phyloP scores from a whole-genome alignment of 1,284 basidiomycete genomes.

The Anthracocystis panici-leucophaei region DNA sequence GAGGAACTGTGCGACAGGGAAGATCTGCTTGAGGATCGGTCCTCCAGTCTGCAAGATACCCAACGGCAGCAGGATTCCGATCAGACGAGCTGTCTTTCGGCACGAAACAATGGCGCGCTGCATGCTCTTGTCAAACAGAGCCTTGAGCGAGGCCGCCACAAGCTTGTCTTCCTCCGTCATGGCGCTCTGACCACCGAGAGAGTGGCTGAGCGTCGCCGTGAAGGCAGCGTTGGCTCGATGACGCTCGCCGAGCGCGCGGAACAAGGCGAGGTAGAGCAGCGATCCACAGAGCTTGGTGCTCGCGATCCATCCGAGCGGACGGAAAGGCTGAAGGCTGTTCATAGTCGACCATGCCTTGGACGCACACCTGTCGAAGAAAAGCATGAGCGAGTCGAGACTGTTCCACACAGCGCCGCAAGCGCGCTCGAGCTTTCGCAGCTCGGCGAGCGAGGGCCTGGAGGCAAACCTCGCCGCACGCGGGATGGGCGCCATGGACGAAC shows the following conservation, averaged over 20 bases:
- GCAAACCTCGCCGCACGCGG: slow-evolving; percentile 31
- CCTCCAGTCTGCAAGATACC: slow-evolving; percentile 60
- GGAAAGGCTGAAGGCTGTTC: slow-evolving; percentile 58
- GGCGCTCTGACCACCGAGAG: slow-evolving; percentile 28
- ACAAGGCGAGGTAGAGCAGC: slow-evolving; percentile 55
- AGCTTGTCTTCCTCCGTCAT: slow-evolving; percentile 44
- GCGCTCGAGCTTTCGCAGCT: slow-evolving; percentile 55
- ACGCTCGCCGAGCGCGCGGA: slow-evolving; percentile 56
- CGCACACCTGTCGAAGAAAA: slow-evolving; percentile 62
- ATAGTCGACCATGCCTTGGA: slow-evolving; percentile 55
- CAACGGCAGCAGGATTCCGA: slow-evolving; percentile 51
- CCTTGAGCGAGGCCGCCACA: slow-evolving; percentile 44
- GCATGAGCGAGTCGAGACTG: slow-evolving; percentile 60
- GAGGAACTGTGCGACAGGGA: slow-evolving; percentile 59
- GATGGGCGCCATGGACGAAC: slow-evolving; percentile 31
- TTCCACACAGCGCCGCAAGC: slow-evolving; percentile 60
- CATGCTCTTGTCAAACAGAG: slow-evolving; percentile 53
- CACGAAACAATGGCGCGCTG: slow-evolving; percentile 51
- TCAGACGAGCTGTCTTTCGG: slow-evolving; percentile 50
- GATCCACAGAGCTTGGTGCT: slow-evolving; percentile 55
- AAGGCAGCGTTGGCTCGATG: slow-evolving; percentile 47
- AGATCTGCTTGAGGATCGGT: slow-evolving; percentile 50
- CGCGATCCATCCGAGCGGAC: slow-evolving; percentile 57
- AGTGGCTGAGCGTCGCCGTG: slow-evolving; percentile 46
- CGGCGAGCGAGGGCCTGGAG: slow-evolving; percentile 41